phyloP scores from a whole-genome alignment of 1,284 basidiomycete genomes.

The Austroboletus niveus region DNA sequence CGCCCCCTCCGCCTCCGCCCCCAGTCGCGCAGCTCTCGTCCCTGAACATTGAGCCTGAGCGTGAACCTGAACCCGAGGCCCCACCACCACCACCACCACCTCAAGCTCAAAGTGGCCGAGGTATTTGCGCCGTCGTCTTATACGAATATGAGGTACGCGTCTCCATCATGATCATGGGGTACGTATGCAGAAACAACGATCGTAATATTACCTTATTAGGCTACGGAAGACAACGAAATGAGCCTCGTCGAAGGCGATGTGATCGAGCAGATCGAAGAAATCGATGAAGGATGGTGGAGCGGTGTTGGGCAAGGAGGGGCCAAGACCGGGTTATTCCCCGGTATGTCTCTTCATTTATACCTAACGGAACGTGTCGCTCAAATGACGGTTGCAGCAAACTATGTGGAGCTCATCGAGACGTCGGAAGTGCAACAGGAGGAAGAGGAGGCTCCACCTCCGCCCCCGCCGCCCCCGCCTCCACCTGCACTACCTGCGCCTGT shows the following conservation, averaged over 20 bases:
- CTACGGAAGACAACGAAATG: slow-evolving; percentile 85
- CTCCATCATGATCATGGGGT: background rate
- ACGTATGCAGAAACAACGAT: background rate
- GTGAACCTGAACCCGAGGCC: slow-evolving; percentile 27
- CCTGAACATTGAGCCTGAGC: slow-evolving; percentile 16
- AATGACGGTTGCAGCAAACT: slow-evolving; percentile 55
- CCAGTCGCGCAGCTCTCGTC: slow-evolving; percentile 19
- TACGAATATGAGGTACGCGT: slow-evolving; percentile 73
- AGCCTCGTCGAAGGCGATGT: slow-evolving; percentile 76
- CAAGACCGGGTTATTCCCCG: slow-evolving; percentile 73
- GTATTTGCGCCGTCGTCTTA: slow-evolving; percentile 61
- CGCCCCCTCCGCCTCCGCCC: slow-evolving; percentile 17
- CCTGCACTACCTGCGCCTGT: slow-evolving; percentile 34
- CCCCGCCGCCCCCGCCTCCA: slow-evolving; percentile 43
- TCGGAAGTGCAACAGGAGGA: slow-evolving; percentile 38
- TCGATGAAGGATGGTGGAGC: slow-evolving; percentile 88
- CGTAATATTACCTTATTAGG: slow-evolving; percentile 35
- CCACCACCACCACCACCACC: slow-evolving; percentile 23
- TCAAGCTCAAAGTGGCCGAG: slow-evolving; percentile 41
- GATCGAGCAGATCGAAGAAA: slow-evolving; percentile 77
- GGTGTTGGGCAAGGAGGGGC: slow-evolving; percentile 65
- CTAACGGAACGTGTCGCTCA: background rate
- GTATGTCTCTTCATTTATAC: slow-evolving; percentile 37
- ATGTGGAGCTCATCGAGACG: slow-evolving; percentile 69
- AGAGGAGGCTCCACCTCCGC: slow-evolving; percentile 37